Percentiles rank a stretch among this genome's conserved stretches.
Conservation (phyloP, 495 filamentous ascomycete genomes). For the Penicillium waksmanii region DNA sequence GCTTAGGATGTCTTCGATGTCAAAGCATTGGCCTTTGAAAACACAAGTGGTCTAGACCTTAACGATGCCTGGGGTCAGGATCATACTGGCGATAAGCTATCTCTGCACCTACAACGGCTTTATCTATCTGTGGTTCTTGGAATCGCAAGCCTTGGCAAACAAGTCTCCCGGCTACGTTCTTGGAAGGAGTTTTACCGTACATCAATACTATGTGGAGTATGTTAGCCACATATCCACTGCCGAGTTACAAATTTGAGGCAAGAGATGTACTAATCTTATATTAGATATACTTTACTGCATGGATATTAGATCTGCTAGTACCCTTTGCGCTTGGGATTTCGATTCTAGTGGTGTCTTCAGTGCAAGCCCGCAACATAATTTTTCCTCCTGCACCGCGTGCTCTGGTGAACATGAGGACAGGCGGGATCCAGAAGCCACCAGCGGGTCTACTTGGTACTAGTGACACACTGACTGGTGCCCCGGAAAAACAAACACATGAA, state of each 20-base stretch:
- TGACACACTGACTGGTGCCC: constrained; percentile 73
- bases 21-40: constrained; percentile 57
- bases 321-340: constrained; percentile 57
- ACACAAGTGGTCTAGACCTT: constrained; percentile 66
- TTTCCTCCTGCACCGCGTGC: constrained; percentile 76
- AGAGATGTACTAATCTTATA: neutral
- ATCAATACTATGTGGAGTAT: constrained; percentile 53
- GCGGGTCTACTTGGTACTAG: constrained; percentile 72
- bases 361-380: constrained; percentile 57
- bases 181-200: constrained; percentile 72
- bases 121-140: constrained; percentile 77
- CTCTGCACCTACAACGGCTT: constrained; percentile 70
- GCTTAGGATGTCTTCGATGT: constrained; percentile 76
- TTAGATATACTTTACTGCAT: constrained; percentile 67
- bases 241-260: neutral
- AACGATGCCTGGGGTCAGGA: constrained; percentile 77
- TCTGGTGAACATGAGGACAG: constrained; percentile 63
- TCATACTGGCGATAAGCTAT: constrained; percentile 77
- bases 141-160: constrained; percentile 64
- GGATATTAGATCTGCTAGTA: constrained; percentile 66
- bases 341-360: constrained; percentile 65
- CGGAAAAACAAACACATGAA: constrained; percentile 77
- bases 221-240: neutral
- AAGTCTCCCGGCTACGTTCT: constrained; percentile 69
- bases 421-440: constrained; percentile 72